Conservation (phyloP, 768 basidiomycete genomes). For the Postia placenta region DNA sequence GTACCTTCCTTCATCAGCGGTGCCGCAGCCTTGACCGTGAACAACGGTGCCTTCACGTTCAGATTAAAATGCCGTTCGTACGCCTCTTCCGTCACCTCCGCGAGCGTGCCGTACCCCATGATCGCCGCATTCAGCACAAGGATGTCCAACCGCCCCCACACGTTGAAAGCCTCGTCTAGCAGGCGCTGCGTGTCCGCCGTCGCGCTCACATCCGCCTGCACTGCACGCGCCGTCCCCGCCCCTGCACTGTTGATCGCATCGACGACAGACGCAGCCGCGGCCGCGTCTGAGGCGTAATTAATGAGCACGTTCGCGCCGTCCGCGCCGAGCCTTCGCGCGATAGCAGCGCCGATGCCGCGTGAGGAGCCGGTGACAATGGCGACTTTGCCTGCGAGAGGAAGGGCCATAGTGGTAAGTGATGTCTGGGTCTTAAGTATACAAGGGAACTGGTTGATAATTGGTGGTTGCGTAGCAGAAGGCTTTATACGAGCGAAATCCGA, state of each 20-base stretch:
- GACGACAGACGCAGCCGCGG: slow-evolving; percentile 41
- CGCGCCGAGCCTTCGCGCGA: slow-evolving; percentile 45
- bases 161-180: slow-evolving; percentile 40
- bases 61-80: slow-evolving; percentile 47
- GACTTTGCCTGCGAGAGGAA: slow-evolving; percentile 21
- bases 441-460: too few relatives aligned
- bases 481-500: too few relatives aligned
- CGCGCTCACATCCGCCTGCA: slow-evolving; percentile 47
- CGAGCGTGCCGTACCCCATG: slow-evolving; percentile 46
- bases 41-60: slow-evolving; percentile 57
- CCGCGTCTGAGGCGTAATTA: slow-evolving; percentile 41
- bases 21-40: slow-evolving; percentile 43
- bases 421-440: background rate
- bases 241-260: slow-evolving; percentile 38
- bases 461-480: too few relatives aligned
- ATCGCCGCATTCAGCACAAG: slow-evolving; percentile 53
- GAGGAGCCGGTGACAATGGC: slow-evolving; percentile 56
- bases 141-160: slow-evolving; percentile 50
- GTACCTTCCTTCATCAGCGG: slow-evolving; percentile 37
- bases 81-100: slow-evolving; percentile 43
- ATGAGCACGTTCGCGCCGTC: slow-evolving; percentile 54
- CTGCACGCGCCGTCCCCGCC: slow-evolving; percentile 37
- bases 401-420: slow-evolving; percentile 3
- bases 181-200: slow-evolving; percentile 41
- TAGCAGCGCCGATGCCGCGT: slow-evolving; percentile 51